A percentile compares a stretch with the other conserved stretches of the same genome.
Conservation (phyloP, 2,329 filamentous ascomycete species). For the Botryotinia narcissicola region DNA sequence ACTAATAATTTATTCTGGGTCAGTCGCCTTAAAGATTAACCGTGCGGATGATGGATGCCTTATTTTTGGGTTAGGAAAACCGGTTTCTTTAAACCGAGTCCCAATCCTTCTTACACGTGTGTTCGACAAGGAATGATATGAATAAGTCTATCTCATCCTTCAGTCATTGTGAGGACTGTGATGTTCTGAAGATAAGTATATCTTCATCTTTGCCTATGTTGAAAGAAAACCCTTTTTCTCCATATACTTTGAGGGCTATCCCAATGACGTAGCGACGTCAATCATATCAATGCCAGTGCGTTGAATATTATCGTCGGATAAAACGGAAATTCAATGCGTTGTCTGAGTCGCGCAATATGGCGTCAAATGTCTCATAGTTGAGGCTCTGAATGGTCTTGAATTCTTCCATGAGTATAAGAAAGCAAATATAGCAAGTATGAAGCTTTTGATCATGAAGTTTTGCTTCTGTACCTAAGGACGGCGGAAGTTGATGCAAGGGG, state of each 20-base stretch:
- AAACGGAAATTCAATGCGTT: neutral
- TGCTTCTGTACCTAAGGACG: neutral
- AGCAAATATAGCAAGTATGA: neutral
- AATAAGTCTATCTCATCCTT: neutral
- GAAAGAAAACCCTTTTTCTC: neutral
- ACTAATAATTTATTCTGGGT: neutral
- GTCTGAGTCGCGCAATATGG: neutral
- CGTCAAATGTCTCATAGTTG: neutral
- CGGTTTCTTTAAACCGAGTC: neutral
- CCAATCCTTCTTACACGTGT: slow-evolving; percentile 1
- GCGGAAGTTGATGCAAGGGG: neutral
- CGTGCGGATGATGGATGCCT: neutral
- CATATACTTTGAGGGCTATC: too few relatives aligned
- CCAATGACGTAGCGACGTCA: neutral
- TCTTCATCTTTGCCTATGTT: neutral
- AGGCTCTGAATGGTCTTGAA: neutral
- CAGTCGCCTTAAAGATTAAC: neutral
- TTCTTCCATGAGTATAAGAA: neutral
- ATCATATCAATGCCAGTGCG: neutral
- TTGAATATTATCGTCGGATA: neutral
- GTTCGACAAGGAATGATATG: neutral
- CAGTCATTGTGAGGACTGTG: neutral
- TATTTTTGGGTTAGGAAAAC: neutral
- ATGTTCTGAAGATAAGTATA: neutral
- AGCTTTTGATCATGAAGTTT: neutral